Evolutionary conservation across 257 asterid species (phyloP), one percentile per base, ranked within the genome.

Genomic region (Marsdenia floribunda): DNA sequence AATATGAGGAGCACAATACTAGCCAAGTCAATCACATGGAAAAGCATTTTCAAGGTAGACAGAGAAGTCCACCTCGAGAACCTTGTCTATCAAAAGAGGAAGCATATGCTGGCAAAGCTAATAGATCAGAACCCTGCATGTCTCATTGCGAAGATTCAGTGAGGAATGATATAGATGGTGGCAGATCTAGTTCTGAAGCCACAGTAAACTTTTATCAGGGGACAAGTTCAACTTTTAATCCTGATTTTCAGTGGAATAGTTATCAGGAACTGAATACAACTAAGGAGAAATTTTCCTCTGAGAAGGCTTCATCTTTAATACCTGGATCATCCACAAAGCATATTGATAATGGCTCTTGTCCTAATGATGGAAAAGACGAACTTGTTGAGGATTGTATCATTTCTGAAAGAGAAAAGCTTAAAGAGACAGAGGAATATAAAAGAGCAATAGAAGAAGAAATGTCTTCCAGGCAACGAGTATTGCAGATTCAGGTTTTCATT

Each of bases 361-460:
- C 73, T 72, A 73, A 77, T 49, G 66, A 66, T 24, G 66, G 57
- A 44, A 53, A 75, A 71, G 80, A 7, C 55, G 77, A 44, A 44
- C 54, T 68, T 73, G 64, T 73, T 68, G 83, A 70, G 79, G 78
- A 80, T 68, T 78, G 78, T 71, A 63, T 90, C 35, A 76, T 84
- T 67, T 77, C 53, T 72, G 91, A 82, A 26, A 90, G 93, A 46
- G 99, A 94, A 77, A 89, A 83, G 79, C 85, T 82, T 26, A 94
- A 94, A 90, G 97, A 94, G 82, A 94, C 99, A 3, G 96, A 89
- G 64, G 97, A 88, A 77, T 94, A 89, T 80, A 89, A 85, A 82
- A 89, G 80, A 70, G 96, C 96, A 29, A 50, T 81, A 60, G 96
- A 88, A 85, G 93, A 88, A 86, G 99, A 94, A 80, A 79, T 80